Percentiles rank a stretch among this genome's conserved stretches.
phyloP scores from a whole-genome alignment of 495 filamentous ascomycete species.

The Penicillium canescens region DNA sequence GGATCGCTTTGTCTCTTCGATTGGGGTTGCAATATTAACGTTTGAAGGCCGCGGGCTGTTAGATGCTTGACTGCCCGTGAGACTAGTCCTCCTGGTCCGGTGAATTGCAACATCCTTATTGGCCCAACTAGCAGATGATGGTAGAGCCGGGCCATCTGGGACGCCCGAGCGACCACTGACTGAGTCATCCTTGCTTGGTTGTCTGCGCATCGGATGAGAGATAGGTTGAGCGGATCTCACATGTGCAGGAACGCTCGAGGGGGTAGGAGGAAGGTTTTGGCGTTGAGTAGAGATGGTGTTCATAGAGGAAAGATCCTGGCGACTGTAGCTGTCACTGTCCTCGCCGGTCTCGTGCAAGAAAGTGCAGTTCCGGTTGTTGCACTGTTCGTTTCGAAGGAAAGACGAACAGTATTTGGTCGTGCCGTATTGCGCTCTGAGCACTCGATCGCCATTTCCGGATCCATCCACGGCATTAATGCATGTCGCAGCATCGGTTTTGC shows the following conservation, averaged over 20 bases:
- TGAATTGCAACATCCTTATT: conserved; percentile 68
- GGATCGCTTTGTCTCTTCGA: conserved; percentile 37
- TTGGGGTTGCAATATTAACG: conserved; percentile 54
- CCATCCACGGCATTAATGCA: conserved; percentile 94
- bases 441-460: conserved; percentile 83
- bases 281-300: conserved; percentile 83
- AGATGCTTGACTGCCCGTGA: conserved; percentile 73
- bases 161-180: conserved; percentile 55
- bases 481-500: conserved; percentile 78
- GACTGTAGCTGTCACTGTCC: conserved; percentile 93
- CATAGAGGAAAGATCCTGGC: conserved; percentile 94
- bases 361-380: conserved; percentile 93
- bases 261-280: conserved; percentile 30
- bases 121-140: conserved; percentile 92
- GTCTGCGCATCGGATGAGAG: conserved; percentile 70
- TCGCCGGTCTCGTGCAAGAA: conserved; percentile 97
- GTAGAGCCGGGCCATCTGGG: conserved; percentile 78
- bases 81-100: conserved; percentile 70
- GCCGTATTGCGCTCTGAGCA: conserved; percentile 88
- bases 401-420: conserved; percentile 99
- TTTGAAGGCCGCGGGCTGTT: conserved; percentile 76
- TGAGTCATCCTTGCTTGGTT: conserved; percentile 74
- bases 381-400: conserved; percentile 89
- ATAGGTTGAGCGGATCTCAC: conserved; percentile 45
- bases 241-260: conserved; percentile 11